Evolutionary conservation across 129 eudicot species (phyloP).

Genomic region (Silybum marianum): DNA sequence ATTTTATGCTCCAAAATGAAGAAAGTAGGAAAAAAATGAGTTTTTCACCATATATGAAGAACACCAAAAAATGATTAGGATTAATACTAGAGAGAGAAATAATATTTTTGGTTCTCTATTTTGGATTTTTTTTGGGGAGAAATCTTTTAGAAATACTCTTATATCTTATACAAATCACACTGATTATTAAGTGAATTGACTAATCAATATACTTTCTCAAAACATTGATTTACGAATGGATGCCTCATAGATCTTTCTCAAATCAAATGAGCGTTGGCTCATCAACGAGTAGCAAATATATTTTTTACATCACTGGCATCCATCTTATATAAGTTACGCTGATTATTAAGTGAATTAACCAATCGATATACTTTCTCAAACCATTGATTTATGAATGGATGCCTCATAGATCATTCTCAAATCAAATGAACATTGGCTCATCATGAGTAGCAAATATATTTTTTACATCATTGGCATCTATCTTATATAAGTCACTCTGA

Average conservation of each 20-base stretch:
- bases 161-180: neutral
- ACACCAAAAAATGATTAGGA: no score
- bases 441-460: no score
- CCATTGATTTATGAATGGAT: no score
- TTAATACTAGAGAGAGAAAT: neutral
- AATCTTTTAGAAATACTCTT: neutral
- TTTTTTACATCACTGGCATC: neutral
- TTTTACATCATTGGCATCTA: no score
- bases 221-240: neutral
- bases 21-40: neutral
- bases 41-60: no score
- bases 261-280: constrained; percentile 4
- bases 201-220: neutral
- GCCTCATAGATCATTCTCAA: no score
- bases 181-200: neutral
- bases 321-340: no score
- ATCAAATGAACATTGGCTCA: no score
- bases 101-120: neutral
- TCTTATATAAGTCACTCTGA: no score
- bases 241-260: constrained; percentile 5
- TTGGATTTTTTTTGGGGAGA: no score
- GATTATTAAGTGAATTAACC: no score
- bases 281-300: constrained; percentile 14
- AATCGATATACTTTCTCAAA: no score
- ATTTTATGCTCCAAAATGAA: neutral